These are phyloP conservation scores for Hypoxylon sp. DNA, from an alignment of 2,329 filamentous ascomycete genomes.

Conservation along the genomic window DNA sequence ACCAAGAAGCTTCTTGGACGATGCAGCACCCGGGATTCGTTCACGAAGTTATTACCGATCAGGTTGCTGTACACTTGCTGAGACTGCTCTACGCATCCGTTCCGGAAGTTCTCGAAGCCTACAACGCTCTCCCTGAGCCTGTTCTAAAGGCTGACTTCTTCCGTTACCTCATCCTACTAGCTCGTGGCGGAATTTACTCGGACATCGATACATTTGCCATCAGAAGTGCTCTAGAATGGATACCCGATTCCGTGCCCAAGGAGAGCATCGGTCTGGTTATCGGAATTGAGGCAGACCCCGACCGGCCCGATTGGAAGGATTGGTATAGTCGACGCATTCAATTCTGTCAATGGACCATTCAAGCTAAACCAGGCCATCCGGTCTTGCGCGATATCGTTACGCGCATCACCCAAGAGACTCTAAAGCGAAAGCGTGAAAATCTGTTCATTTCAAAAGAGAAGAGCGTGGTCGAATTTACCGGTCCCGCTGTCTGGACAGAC, in stretches of 20 bases:
- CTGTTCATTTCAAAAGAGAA: conserved; percentile 70
- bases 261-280: conserved; percentile 87
- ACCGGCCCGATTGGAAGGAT: conserved; percentile 90
- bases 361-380: conserved; percentile 93
- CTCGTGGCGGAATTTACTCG: conserved; percentile 79
- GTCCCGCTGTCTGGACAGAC: conserved; percentile 95
- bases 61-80: conserved; percentile 84
- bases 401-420: conserved; percentile 85
- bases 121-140: conserved; percentile 78
- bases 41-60: conserved; percentile 97
- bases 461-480: conserved; percentile 92
- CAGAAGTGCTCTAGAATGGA: conserved; percentile 87
- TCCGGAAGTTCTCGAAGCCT: conserved; percentile 84
- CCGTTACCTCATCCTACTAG: conserved; percentile 77
- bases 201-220: conserved; percentile 94
- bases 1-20: conserved; percentile 91
- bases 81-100: conserved; percentile 87
- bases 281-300: conserved; percentile 96
- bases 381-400: conserved; percentile 89
- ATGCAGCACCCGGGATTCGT: conserved; percentile 90
- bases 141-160: conserved; percentile 87
- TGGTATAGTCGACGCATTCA: conserved; percentile 98
- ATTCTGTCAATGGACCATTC: conserved; percentile 99
- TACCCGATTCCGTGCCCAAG: conserved; percentile 82
- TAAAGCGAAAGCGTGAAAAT: conserved; percentile 77